Conservation (phyloP, 805 yeast genomes). For the Pichia ethanolica region DNA sequence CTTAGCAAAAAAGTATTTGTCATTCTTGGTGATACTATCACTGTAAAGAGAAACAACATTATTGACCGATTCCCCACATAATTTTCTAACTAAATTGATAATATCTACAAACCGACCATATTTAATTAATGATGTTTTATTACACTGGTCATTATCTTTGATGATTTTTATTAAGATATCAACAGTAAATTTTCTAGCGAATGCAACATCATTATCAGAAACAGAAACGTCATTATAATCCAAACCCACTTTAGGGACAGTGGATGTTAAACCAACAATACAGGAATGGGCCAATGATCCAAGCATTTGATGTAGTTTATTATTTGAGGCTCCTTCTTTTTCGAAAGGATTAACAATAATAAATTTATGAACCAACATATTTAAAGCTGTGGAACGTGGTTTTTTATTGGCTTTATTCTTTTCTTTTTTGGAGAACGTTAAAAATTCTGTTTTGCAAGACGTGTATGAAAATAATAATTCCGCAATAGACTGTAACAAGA, state of each 20-base stretch:
- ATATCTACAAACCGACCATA: constrained; percentile 51
- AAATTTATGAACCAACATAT: constrained; percentile 69
- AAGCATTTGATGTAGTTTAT: constrained; percentile 47
- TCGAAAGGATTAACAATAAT: constrained; percentile 46
- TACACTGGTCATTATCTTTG: constrained; percentile 39
- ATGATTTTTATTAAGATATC: constrained; percentile 61
- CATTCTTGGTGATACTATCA: constrained; percentile 47
- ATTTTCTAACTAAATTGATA: constrained; percentile 38
- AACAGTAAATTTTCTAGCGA: constrained; percentile 64
- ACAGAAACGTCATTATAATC: constrained; percentile 38
- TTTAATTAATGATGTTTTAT: constrained; percentile 32
- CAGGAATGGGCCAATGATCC: constrained; percentile 57
- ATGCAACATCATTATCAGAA: constrained; percentile 62
- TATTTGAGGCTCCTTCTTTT: constrained; percentile 28
- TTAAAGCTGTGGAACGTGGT: constrained; percentile 72
- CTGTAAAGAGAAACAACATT: constrained; percentile 26
- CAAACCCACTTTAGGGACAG: constrained; percentile 44
- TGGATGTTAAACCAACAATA: constrained; percentile 55
- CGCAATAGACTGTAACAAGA: constrained; percentile 56
- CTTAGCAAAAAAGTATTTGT: constrained; percentile 56
- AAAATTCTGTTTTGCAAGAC: constrained; percentile 72
- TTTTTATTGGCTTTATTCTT: constrained; percentile 35
- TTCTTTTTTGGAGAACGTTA: constrained; percentile 63
- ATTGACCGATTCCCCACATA: constrained; percentile 37
- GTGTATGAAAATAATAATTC: constrained; percentile 76